These are phyloP conservation scores for Zalaria sp. DNA, from an alignment of 2,329 filamentous ascomycete genomes.

Conservation along the genomic window DNA sequence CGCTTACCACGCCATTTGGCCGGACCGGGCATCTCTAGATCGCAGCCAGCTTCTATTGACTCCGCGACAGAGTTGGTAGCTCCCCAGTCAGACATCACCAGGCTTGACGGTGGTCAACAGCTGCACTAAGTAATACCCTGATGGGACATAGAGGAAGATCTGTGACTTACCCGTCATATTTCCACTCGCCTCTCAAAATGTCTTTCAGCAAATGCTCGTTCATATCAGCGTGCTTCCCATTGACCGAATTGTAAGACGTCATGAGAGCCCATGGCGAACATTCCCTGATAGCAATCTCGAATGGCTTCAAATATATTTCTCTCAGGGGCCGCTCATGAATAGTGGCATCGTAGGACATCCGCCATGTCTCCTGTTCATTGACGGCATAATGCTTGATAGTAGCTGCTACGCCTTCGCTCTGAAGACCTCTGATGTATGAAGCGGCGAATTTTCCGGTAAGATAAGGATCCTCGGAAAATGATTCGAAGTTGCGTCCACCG, in stretches of 20 bases:
- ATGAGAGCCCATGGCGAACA: conserved; percentile 58
- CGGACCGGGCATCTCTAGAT: conserved; percentile 81
- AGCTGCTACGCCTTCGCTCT: conserved; percentile 59
- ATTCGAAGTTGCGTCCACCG: conserved; percentile 74
- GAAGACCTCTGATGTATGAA: conserved; percentile 45
- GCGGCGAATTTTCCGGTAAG: conserved; percentile 61
- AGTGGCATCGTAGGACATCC: conserved; percentile 49
- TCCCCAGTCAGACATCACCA: conserved; percentile 59
- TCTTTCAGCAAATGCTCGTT: conserved; percentile 50
- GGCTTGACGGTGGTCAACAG: conserved; percentile 8
- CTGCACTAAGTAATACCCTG: neutral
- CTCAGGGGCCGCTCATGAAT: conserved; percentile 51
- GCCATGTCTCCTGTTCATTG: conserved; percentile 58
- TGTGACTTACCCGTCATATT: conserved; percentile 29
- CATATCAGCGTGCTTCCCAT: conserved; percentile 54
- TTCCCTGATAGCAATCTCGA: conserved; percentile 58
- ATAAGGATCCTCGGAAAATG: conserved; percentile 69
- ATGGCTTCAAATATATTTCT: conserved; percentile 58
- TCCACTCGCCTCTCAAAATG: conserved; percentile 57
- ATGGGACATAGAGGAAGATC: neutral
- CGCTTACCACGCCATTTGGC: conserved; percentile 23
- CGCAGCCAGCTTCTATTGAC: conserved; percentile 56
- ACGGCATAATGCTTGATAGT: conserved; percentile 67
- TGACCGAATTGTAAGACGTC: conserved; percentile 61
- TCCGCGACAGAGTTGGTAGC: conserved; percentile 57